Base-by-base conservation (phyloP, 2,329 filamentous ascomycete genomes). In the Diaporthe amygdali region DNA sequence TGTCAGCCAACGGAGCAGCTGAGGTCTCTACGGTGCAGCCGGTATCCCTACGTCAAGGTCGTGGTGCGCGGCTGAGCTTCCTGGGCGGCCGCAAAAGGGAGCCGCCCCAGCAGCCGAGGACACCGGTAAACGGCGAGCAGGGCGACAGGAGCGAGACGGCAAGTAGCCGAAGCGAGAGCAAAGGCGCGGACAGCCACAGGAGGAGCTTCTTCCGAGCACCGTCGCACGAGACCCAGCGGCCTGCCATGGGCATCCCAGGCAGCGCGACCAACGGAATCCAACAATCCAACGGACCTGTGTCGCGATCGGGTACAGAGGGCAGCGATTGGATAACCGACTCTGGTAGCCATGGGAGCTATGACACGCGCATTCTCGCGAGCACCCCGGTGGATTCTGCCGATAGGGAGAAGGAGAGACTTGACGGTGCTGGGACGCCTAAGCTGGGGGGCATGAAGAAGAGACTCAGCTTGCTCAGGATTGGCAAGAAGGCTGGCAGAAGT, bases 391-490 rank as follows among this genome's bases (percentile, higher is more conserved):
- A 71, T 20, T 70, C 74, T 5, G 25, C 71, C 46, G 71, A 75
- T 22, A 72, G 74, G 54, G 76, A 79, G 41, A 72, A 72, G 55
- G 75, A 78, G 55, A 68, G 76, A 27, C 68, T 69, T 0, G 76
- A 78, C 39, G 71, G 69, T 30, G 72, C 74, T 15, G 80, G 82
- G 5, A 77, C 83, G 46, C 79, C 81, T 69, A 86, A 86, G 77
- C 88, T 88, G 66, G 89, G 88, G 44, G 92, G 91, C 71, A 89
- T 97, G 75, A 90, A 92, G 82, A 96, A 94, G 83, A 84, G 94
- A 77, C 85, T 97, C 75, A 96, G 93, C 79, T 85, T 95, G 76
- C 85, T 97, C 77, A 93, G 92, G 79, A 86, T 95, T 64, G 91
- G 92, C 37, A 92, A 91, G 79, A 94, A 93, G 83, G 84, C 84